These are phyloP conservation scores for Jimgerdemannia flammicorona DNA, from an alignment of 192 early-diverging fungal species.

Conservation along the genomic window DNA sequence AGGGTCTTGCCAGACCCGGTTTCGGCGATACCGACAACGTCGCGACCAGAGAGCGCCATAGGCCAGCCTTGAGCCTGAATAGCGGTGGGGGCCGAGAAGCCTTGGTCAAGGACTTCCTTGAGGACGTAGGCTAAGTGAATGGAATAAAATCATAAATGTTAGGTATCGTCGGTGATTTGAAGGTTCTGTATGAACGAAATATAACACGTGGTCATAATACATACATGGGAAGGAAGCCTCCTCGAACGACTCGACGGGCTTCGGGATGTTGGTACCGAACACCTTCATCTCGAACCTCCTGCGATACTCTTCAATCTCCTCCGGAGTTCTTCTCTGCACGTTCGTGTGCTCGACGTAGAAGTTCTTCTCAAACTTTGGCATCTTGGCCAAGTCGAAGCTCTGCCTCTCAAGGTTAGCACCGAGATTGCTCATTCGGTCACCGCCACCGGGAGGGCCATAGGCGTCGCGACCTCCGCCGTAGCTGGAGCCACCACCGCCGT, in stretches of 20 bases:
- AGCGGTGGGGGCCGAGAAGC: conserved; percentile 85
- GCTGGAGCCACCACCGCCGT: conserved; percentile 9
- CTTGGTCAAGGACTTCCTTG: conserved; percentile 77
- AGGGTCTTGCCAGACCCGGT: conserved; percentile 95
- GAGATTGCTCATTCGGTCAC: conserved; percentile 51
- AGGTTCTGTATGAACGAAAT: not conserved
- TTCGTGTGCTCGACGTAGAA: conserved; percentile 87
- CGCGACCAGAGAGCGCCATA: conserved; percentile 93
- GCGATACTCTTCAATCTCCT: conserved; percentile 80
- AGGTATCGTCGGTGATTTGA: not conserved
- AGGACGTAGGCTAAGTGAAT: conserved; percentile 68
- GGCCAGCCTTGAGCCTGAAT: conserved; percentile 99
- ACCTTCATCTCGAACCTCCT: conserved; percentile 78
- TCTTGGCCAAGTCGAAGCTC: conserved; percentile 64
- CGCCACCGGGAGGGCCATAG: conserved; percentile 28
- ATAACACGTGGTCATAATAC: not conserved
- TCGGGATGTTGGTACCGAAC: conserved; percentile 81
- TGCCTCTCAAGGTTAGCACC: conserved; percentile 51
- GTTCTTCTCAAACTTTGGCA: conserved; percentile 92
- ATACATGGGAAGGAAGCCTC: conserved; percentile 88
- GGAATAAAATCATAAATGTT: not conserved
- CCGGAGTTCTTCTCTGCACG: conserved; percentile 60
- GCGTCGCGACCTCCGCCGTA: conserved; percentile 25
- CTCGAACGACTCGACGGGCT: conserved; percentile 82
- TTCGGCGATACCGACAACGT: conserved; percentile 88